phyloP scores from a whole-genome alignment of 768 basidiomycete species.

The Amanita phalloides region DNA sequence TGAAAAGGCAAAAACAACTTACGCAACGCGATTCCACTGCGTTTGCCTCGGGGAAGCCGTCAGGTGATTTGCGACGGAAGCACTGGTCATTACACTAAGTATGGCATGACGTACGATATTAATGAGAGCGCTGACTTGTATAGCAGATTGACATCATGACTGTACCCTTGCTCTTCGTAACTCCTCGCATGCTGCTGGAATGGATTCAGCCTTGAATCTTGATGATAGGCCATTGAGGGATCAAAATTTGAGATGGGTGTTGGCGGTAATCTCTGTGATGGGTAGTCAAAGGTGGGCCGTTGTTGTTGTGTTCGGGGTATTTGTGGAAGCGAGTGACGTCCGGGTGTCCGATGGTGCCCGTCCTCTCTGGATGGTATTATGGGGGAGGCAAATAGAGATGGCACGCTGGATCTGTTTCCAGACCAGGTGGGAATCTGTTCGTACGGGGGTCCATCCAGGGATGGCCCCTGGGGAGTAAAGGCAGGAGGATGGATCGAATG shows the following conservation, averaged over 20 bases:
- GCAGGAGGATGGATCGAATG: slow-evolving; percentile 16
- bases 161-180: background rate
- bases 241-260: slow-evolving; percentile 24
- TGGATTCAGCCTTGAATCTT: background rate
- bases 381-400: slow-evolving; percentile 26
- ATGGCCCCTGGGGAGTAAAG: slow-evolving; percentile 23
- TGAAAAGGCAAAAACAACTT: background rate
- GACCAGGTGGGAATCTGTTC: slow-evolving; percentile 8
- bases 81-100: background rate
- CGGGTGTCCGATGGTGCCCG: slow-evolving; percentile 7
- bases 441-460: slow-evolving; percentile 24
- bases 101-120: background rate
- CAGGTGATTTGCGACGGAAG: background rate
- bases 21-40: background rate
- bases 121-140: slow-evolving; percentile 3
- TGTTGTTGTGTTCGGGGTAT: background rate
- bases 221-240: slow-evolving; percentile 34
- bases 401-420: slow-evolving; percentile 17
- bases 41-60: background rate
- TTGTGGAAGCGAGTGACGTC: slow-evolving; percentile 12
- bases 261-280: slow-evolving; percentile 2
- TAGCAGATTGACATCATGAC: slow-evolving; percentile 9
- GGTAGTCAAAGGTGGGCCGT: background rate
- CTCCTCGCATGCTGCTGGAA: background rate
- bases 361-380: background rate